Evolutionary conservation across 2,329 filamentous ascomycete genomes (phyloP).

Genomic region (Fusarium cyanostomum): DNA sequence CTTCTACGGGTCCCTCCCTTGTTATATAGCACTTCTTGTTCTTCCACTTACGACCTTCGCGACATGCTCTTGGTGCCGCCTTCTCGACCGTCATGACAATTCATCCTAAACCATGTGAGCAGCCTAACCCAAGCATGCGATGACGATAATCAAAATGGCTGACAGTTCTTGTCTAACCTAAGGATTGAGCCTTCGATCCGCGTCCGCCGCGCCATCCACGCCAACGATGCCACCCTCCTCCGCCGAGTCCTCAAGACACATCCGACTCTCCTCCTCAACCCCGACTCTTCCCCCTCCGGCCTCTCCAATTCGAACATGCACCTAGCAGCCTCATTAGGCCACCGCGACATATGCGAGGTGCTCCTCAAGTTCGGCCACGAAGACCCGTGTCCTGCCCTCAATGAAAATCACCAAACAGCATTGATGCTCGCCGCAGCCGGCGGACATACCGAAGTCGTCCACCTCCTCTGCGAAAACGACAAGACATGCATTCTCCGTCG

Average conservation of each 20-base stretch:
- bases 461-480: conserved; percentile 73
- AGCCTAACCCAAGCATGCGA: not conserved
- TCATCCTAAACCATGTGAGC: conserved; percentile 38
- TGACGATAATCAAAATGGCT: not conserved
- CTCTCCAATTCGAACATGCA: conserved; percentile 87
- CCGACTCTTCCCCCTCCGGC: conserved; percentile 72
- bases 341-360: conserved; percentile 72
- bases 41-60: conserved; percentile 9
- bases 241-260: conserved; percentile 79
- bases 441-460: conserved; percentile 78
- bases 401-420: conserved; percentile 82
- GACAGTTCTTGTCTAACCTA: not conserved
- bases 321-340: conserved; percentile 78
- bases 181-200: conserved; percentile 83
- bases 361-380: conserved; percentile 82
- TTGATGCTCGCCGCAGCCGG: conserved; percentile 79
- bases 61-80: conserved; percentile 33
- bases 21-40: conserved; percentile 2
- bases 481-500: conserved; percentile 69
- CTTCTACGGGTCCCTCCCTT: not conserved
- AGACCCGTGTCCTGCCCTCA: conserved; percentile 75
- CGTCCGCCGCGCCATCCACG: conserved; percentile 82
- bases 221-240: conserved; percentile 76
- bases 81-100: conserved; percentile 40
- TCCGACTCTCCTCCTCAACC: conserved; percentile 77